These are phyloP conservation scores for Tetrapisispora iriomotensis DNA, from an alignment of 805 yeast genomes.

Conservation along the genomic window DNA sequence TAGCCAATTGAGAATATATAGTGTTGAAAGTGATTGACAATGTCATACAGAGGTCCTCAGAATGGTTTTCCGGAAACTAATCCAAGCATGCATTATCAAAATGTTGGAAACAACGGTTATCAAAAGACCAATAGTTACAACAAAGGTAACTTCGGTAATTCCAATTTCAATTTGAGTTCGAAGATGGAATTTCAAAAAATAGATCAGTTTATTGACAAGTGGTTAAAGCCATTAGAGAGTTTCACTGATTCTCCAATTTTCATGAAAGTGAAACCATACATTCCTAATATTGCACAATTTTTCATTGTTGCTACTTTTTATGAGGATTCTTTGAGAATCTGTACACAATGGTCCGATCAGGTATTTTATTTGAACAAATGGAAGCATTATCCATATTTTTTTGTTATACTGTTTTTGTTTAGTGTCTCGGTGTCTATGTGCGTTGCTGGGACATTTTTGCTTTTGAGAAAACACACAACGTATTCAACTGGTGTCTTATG, in stretches of 20 bases:
- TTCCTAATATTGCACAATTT: slow-evolving; percentile 82
- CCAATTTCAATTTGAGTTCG: background rate
- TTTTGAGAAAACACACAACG: slow-evolving; percentile 56
- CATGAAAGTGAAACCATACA: slow-evolving; percentile 51
- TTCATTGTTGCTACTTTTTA: slow-evolving; percentile 88
- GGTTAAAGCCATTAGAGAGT: slow-evolving; percentile 35
- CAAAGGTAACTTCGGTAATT: background rate
- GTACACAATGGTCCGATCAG: slow-evolving; percentile 86
- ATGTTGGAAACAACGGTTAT: background rate
- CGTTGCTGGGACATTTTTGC: slow-evolving; percentile 59
- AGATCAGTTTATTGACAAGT: slow-evolving; percentile 1
- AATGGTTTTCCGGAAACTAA: background rate
- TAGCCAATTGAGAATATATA: too few relatives aligned
- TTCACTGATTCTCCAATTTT: slow-evolving; percentile 40
- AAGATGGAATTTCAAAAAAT: background rate
- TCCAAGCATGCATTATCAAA: background rate
- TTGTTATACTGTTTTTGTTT: slow-evolving; percentile 63
- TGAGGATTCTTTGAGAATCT: slow-evolving; percentile 79
- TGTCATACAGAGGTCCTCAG: slow-evolving; percentile 3
- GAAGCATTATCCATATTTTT: slow-evolving; percentile 67
- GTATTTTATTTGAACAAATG: slow-evolving; percentile 71
- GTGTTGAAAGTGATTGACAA: too few relatives aligned
- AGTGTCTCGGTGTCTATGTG: slow-evolving; percentile 61
- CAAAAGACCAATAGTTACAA: background rate
- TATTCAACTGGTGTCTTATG: slow-evolving; percentile 63